A percentile compares a stretch with the other conserved stretches of the same genome.
Conservation (phyloP, 306 rosid species). For the Glycine tomentella region DNA sequence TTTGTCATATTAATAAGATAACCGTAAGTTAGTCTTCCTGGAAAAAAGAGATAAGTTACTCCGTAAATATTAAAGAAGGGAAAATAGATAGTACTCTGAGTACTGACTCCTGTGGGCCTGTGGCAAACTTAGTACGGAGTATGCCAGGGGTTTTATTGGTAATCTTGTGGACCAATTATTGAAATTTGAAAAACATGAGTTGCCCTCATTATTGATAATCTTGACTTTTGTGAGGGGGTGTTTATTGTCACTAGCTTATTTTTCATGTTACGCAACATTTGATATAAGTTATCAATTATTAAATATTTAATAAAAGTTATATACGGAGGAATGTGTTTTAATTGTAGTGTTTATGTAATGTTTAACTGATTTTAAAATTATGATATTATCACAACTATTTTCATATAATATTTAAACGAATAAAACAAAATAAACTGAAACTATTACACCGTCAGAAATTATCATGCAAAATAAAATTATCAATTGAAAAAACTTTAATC, state of each 20-base stretch:
- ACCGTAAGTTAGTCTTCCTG: no score
- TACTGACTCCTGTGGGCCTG: no score
- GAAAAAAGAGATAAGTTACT: no score
- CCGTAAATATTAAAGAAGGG: no score
- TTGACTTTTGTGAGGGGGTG: background rate
- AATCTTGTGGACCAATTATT: slow-evolving; percentile 4
- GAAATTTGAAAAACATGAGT: background rate
- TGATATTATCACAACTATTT: background rate
- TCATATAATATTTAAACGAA: no score
- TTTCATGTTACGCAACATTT: background rate
- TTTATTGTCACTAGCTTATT: background rate
- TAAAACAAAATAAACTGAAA: no score
- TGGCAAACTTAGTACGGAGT: background rate
- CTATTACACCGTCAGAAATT: background rate
- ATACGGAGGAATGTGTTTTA: background rate
- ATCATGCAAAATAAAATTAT: background rate
- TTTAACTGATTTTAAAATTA: background rate
- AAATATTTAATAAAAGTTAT: background rate
- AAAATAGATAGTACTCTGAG: no score
- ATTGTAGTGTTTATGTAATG: background rate
- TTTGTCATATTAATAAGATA: background rate
- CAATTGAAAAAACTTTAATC: background rate
- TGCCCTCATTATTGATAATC: slow-evolving; percentile 1
- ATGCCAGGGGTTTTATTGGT: background rate
- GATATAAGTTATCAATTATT: background rate